A percentile compares a stretch with the other conserved stretches of the same genome.
phyloP scores from a whole-genome alignment of 2,329 filamentous ascomycete species.

The Ophiocordyceps camponoti-floridani region DNA sequence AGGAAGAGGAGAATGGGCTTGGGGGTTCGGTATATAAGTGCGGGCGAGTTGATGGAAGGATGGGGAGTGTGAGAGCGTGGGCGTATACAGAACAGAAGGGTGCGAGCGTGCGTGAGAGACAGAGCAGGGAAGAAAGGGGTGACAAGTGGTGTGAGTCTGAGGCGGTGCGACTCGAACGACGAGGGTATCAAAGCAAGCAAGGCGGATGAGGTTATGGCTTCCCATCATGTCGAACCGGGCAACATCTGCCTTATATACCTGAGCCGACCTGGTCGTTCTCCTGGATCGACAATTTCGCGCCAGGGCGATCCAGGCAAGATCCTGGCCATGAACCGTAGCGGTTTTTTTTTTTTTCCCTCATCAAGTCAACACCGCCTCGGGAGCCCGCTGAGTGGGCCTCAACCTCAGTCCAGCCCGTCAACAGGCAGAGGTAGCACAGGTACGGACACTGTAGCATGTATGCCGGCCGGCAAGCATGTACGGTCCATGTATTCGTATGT shows the following conservation, averaged over 20 bases:
- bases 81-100: no score
- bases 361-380: constrained; percentile 7
- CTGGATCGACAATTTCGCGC: not conserved
- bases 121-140: no score
- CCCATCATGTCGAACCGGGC: no score
- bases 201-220: not conserved
- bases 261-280: not conserved
- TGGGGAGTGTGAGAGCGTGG: no score
- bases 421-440: not conserved
- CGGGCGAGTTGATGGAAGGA: no score
- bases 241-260: no score
- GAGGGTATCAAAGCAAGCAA: not conserved
- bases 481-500: not conserved
- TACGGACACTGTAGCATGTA: not conserved
- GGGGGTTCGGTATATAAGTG: no score
- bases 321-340: not conserved
- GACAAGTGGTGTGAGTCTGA: no score
- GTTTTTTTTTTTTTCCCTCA: not conserved
- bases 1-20: no score
- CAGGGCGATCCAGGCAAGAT: constrained; percentile 1
- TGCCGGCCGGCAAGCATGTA: not conserved
- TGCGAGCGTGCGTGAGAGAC: no score
- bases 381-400: not conserved
- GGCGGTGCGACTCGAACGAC: no score
- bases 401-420: constrained; percentile 2